phyloP scores from a whole-genome alignment of 495 filamentous ascomycete genomes.

The Letharia lupina region DNA sequence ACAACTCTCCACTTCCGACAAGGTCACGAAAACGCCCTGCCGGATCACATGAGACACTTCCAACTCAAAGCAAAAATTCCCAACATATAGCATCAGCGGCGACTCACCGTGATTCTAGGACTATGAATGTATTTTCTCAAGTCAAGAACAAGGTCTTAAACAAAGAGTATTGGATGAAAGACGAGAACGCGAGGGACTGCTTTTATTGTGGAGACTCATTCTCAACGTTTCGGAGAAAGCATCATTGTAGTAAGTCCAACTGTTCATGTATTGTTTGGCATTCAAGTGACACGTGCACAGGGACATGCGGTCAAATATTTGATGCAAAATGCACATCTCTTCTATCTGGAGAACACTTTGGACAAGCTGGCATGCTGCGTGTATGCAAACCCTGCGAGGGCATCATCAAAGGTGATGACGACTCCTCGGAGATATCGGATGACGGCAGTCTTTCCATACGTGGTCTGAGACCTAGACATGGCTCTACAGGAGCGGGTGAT shows the following conservation, averaged over 20 bases:
- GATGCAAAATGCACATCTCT: conserved; percentile 92
- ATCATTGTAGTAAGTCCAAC: conserved; percentile 71
- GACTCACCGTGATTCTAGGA: conserved; percentile 46
- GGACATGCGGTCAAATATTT: conserved; percentile 86
- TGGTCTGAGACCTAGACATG: conserved; percentile 27
- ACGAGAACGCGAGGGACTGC: conserved; percentile 96
- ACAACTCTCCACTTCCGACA: conserved; percentile 5
- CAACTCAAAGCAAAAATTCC: conserved; percentile 11
- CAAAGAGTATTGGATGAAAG: conserved; percentile 98
- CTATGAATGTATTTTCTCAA: conserved; percentile 53
- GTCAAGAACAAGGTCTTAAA: conserved; percentile 77
- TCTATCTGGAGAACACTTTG: conserved; percentile 76
- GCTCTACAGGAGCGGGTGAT: conserved; percentile 26
- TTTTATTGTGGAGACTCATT: conserved; percentile 87
- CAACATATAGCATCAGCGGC: conserved; percentile 13
- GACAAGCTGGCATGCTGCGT: conserved; percentile 74
- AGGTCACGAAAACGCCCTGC: background rate
- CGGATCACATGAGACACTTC: background rate
- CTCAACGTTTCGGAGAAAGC: conserved; percentile 88
- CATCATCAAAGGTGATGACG: conserved; percentile 85
- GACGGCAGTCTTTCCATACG: conserved; percentile 22
- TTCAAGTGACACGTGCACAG: conserved; percentile 15
- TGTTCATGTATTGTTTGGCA: background rate
- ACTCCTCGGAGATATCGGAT: conserved; percentile 80
- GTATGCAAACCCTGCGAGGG: conserved; percentile 92